phyloP scores from a whole-genome alignment of 140 eudicot species.

The Ambrosia hybrid region DNA sequence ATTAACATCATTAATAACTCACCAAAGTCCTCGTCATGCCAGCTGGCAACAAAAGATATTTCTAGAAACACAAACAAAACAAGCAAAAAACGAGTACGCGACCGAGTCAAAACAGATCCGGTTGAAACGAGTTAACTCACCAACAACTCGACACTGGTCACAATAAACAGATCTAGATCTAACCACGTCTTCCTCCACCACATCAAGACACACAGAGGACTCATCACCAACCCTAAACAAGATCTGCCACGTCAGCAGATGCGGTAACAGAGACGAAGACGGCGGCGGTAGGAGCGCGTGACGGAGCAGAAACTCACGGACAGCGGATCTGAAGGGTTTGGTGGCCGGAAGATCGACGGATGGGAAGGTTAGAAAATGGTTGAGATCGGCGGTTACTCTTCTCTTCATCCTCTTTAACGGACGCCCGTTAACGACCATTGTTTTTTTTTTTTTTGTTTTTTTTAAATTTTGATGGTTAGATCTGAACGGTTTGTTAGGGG shows the following conservation, averaged over 20 bases:
- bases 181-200: conserved; percentile 84
- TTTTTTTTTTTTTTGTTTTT: neutral
- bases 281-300: conserved; percentile 89
- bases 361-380: conserved; percentile 74
- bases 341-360: conserved; percentile 37
- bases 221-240: conserved; percentile 72
- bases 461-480: neutral
- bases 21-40: conserved; percentile 26
- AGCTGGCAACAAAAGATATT: conserved; percentile 23
- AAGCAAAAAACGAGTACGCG: neutral
- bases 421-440: conserved; percentile 74
- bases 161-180: conserved; percentile 91
- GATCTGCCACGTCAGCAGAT: conserved; percentile 85
- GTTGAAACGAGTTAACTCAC: conserved; percentile 67
- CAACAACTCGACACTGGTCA: conserved; percentile 99
- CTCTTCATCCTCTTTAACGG: conserved; percentile 67
- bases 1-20: conserved; percentile 19
- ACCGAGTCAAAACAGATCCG: conserved; percentile 21
- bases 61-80: conserved; percentile 14
- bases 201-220: conserved; percentile 62
- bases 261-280: conserved; percentile 69
- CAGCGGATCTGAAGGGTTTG: conserved; percentile 60
- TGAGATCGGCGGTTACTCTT: conserved; percentile 84
- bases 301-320: conserved; percentile 48
- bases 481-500: neutral